Evolutionary conservation across 768 basidiomycete genomes (phyloP).

Genomic region (Psilocybe cubensis): DNA sequence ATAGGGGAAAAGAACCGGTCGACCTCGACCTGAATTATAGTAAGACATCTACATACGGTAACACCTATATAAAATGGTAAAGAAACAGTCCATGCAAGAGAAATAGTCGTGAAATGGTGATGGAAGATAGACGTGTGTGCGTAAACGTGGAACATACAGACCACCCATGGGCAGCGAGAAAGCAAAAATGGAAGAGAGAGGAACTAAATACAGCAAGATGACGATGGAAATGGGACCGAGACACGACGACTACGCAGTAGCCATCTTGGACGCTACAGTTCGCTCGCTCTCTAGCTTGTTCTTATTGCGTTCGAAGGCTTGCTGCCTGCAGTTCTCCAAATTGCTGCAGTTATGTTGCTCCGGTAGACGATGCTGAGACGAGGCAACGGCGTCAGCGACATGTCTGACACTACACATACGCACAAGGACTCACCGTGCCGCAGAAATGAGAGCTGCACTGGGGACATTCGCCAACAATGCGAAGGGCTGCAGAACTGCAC

Average conservation of each 20-base stretch:
- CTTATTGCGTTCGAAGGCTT: constrained; percentile 90
- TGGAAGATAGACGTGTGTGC: constrained; percentile 13
- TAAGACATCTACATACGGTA: constrained; percentile 26
- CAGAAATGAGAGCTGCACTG: constrained; percentile 83
- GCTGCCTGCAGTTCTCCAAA: constrained; percentile 82
- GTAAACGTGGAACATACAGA: constrained; percentile 8
- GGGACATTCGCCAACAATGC: constrained; percentile 85
- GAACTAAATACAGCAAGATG: constrained; percentile 3
- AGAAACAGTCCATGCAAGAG: constrained; percentile 21
- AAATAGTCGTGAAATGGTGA: constrained; percentile 9
- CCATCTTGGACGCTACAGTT: constrained; percentile 87
- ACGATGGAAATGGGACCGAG: constrained; percentile 3
- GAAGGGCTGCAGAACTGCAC: constrained; percentile 80
- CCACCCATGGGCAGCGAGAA: constrained; percentile 11
- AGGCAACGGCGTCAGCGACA: constrained; percentile 14
- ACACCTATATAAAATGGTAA: constrained; percentile 16
- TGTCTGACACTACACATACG: constrained; percentile 7
- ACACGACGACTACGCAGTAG: constrained; percentile 58
- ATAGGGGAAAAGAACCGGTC: constrained; percentile 17
- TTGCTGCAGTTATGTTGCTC: constrained; percentile 88
- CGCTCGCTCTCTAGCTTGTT: constrained; percentile 85
- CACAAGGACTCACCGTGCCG: constrained; percentile 53
- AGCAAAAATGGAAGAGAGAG: not conserved
- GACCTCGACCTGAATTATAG: constrained; percentile 26
- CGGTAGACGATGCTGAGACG: constrained; percentile 77